A percentile compares a stretch with the other conserved stretches of the same genome.
Evolutionary conservation across 2,329 filamentous ascomycete species (phyloP).

Genomic region (Cladorrhinum sp.): DNA sequence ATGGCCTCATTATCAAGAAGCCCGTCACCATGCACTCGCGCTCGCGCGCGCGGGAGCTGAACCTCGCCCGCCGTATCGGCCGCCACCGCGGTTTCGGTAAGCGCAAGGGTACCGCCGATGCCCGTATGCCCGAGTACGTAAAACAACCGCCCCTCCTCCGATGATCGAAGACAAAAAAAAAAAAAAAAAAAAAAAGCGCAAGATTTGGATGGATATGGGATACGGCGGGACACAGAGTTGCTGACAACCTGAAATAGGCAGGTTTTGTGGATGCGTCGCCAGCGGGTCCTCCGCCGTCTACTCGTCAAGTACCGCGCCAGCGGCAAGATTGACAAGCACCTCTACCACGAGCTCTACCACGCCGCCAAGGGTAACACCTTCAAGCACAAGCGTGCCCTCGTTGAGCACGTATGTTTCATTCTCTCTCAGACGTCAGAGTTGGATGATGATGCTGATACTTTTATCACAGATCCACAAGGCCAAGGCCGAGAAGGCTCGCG

Average conservation of each 20-base stretch:
- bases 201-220: constrained; percentile 4
- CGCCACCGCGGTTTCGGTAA: constrained; percentile 99
- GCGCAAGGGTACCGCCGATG: constrained; percentile 99
- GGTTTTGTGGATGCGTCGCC: constrained; percentile 99
- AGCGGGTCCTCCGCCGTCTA: constrained; percentile 97
- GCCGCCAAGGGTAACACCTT: constrained; percentile 99
- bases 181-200: background rate
- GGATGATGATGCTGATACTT: constrained; percentile 16
- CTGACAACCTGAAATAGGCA: constrained; percentile 58
- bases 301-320: constrained; percentile 99
- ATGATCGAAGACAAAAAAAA: background rate
- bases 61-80: constrained; percentile 88
- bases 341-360: constrained; percentile 99
- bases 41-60: constrained; percentile 91
- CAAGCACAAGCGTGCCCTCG: constrained; percentile 99
- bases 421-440: background rate
- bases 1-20: constrained; percentile 99
- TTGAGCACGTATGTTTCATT: constrained; percentile 88
- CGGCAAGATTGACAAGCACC: constrained; percentile 99
- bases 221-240: background rate
- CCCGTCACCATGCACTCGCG: constrained; percentile 99
- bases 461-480: constrained; percentile 88
- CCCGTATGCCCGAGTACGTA: constrained; percentile 94
- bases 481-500: constrained; percentile 98
- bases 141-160: constrained; percentile 5